These are phyloP conservation scores for Podaxis sp. DNA, from an alignment of 768 basidiomycete genomes.

Conservation along the genomic window DNA sequence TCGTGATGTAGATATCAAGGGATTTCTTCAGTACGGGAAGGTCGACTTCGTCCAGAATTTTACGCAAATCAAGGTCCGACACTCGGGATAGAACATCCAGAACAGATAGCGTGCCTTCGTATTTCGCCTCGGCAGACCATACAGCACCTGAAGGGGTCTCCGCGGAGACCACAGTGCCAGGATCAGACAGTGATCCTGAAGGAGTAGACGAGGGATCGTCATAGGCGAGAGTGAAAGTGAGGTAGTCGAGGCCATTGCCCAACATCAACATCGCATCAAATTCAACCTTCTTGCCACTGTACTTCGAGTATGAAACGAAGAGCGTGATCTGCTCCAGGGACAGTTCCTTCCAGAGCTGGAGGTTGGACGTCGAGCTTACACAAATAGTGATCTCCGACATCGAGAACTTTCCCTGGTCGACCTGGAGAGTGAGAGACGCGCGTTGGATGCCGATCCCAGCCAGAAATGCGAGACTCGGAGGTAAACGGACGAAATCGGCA, in stretches of 20 bases:
- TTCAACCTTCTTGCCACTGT: background rate
- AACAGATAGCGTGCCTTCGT: background rate
- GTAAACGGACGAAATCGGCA: background rate
- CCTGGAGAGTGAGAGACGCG: background rate
- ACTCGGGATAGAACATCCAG: background rate
- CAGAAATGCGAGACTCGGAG: background rate
- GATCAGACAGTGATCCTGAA: background rate
- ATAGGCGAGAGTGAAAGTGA: background rate
- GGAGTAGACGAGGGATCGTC: background rate
- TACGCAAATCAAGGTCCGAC: background rate
- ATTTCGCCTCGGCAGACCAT: background rate
- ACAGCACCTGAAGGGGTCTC: background rate
- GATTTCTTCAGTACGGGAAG: background rate
- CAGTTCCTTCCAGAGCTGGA: background rate
- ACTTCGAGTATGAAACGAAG: background rate
- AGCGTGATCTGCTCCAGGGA: background rate
- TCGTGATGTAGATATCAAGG: background rate
- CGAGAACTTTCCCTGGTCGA: background rate
- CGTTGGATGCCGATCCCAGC: background rate
- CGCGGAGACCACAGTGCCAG: background rate
- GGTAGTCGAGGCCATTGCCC: background rate
- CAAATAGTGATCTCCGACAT: background rate
- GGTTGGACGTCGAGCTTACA: background rate
- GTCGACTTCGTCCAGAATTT: background rate
- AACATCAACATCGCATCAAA: background rate